Conservation (phyloP, 2,329 filamentous ascomycete species). For the Cladosporium sp. region DNA sequence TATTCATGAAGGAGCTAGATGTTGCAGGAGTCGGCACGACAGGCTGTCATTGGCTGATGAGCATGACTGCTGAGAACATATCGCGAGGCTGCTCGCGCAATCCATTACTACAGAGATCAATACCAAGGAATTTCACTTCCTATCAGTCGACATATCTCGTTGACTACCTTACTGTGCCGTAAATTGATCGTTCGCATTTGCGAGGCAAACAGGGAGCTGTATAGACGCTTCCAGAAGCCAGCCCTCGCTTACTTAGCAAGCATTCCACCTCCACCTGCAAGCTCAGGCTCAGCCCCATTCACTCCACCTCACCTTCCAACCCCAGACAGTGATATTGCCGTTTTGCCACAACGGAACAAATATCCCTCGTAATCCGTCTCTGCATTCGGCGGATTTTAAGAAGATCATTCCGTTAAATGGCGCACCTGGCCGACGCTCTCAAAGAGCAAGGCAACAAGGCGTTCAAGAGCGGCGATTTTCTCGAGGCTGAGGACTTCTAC, state of each 20-base stretch:
- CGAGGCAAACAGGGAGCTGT: background rate
- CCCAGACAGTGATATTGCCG: background rate
- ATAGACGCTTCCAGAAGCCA: conserved; percentile 10
- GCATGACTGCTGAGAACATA: too few relatives aligned
- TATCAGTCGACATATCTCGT: too few relatives aligned
- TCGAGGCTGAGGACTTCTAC: conserved; percentile 61
- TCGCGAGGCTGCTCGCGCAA: too few relatives aligned
- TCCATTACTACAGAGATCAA: too few relatives aligned
- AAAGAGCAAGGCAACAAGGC: conserved; percentile 54
- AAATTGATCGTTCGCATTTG: too few relatives aligned
- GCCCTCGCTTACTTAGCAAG: background rate
- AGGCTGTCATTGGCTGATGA: too few relatives aligned
- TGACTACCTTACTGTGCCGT: too few relatives aligned
- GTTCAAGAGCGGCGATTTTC: conserved; percentile 61
- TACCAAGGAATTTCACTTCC: too few relatives aligned
- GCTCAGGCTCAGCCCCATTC: background rate
- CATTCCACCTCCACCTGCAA: background rate
- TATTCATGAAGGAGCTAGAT: background rate
- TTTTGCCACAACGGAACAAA: background rate
- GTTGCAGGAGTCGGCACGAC: background rate
- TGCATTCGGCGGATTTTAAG: background rate
- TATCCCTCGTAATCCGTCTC: background rate
- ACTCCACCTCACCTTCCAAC: background rate
- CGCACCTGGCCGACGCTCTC: conserved; percentile 39
- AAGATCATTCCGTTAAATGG: conserved; percentile 15